Conservation (phyloP, 2,329 filamentous ascomycete species). For the Chrysosporium keratinophilum region DNA sequence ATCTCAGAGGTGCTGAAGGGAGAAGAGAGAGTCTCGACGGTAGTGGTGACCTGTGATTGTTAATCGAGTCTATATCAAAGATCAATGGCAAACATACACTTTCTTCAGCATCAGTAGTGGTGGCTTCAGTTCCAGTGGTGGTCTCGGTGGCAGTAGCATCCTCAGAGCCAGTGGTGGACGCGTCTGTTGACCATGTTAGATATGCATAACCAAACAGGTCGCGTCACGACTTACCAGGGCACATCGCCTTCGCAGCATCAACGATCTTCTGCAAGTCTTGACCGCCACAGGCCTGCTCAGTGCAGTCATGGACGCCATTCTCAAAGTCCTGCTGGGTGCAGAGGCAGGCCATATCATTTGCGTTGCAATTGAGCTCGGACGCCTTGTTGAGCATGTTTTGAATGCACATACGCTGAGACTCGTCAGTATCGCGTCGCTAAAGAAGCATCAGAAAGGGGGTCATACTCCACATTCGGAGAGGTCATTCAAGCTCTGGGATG, state of each 20-base stretch:
- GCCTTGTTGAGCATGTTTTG: conserved; percentile 36
- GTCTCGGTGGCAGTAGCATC: conserved; percentile 8
- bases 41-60: too few relatives aligned
- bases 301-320: conserved; percentile 40
- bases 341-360: conserved; percentile 31
- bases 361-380: conserved; percentile 31
- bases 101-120: conserved; percentile 16
- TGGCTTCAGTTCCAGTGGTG: conserved; percentile 12
- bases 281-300: conserved; percentile 33
- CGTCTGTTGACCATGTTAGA: conserved; percentile 8
- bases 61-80: too few relatives aligned
- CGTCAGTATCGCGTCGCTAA: conserved; percentile 14
- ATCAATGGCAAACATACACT: conserved; percentile 6
- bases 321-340: conserved; percentile 35
- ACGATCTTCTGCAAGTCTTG: conserved; percentile 23
- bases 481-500: conserved; percentile 17
- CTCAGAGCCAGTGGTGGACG: conserved; percentile 6
- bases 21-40: conserved; percentile 1
- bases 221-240: not conserved
- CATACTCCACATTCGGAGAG: conserved; percentile 24
- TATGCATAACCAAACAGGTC: not conserved
- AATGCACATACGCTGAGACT: conserved; percentile 35
- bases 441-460: not conserved
- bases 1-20: conserved; percentile 12
- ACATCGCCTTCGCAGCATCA: not conserved